Percentiles rank a stretch among this genome's conserved stretches.
phyloP scores from a whole-genome alignment of 306 rosid genomes.

The Sphenostylis stenocarpa region DNA sequence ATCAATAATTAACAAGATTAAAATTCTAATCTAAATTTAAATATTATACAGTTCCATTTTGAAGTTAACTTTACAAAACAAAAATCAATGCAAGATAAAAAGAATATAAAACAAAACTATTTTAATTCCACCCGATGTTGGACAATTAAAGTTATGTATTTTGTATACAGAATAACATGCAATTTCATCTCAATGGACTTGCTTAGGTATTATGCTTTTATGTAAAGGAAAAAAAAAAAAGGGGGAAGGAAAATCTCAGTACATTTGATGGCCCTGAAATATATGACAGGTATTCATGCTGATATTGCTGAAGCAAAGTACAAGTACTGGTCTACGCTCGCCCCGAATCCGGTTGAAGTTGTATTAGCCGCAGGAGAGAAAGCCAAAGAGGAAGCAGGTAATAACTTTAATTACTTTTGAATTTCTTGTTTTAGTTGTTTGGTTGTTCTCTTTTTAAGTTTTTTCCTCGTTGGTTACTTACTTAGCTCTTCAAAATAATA shows the following conservation, averaged over 20 bases:
- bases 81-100: background rate
- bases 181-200: background rate
- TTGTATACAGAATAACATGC: background rate
- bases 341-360: slow-evolving; percentile 64
- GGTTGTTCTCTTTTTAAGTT: background rate
- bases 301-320: slow-evolving; percentile 77
- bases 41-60: background rate
- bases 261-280: slow-evolving; percentile 11
- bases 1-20: background rate
- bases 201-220: background rate
- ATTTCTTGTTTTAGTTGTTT: background rate
- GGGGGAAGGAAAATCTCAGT: background rate
- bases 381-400: slow-evolving; percentile 68
- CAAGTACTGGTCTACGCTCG: slow-evolving; percentile 75
- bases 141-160: background rate
- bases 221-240: background rate
- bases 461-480: background rate
- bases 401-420: background rate
- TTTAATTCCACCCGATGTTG: background rate
- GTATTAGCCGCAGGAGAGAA: slow-evolving; percentile 80
- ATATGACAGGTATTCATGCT: slow-evolving; percentile 69
- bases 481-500: slow-evolving; percentile 8
- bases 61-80: background rate
- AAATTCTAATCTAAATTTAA: background rate
- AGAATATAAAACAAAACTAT: background rate